These are phyloP conservation scores for Skeletonema grethae DNA, from an alignment of 108 stramenopile genomes.

Conservation along the genomic window DNA sequence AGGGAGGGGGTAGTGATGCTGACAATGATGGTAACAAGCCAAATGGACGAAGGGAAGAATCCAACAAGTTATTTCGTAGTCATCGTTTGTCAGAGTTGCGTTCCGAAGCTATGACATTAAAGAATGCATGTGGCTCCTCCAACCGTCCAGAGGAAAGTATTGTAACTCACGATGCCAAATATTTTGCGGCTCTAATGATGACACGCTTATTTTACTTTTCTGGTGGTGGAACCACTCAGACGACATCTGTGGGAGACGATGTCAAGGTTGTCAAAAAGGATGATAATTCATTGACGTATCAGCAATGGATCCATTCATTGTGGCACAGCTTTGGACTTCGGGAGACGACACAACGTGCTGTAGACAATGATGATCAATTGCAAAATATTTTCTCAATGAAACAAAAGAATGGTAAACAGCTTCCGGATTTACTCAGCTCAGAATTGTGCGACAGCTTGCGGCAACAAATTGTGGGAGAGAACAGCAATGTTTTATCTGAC, in stretches of 20 bases:
- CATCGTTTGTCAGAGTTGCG: slow-evolving; percentile 77
- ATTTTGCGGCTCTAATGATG: slow-evolving; percentile 48
- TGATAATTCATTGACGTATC: slow-evolving; percentile 18
- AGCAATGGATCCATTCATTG: slow-evolving; percentile 51
- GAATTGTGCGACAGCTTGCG: slow-evolving; percentile 18
- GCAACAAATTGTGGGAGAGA: slow-evolving; percentile 17
- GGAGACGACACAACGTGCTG: slow-evolving; percentile 26
- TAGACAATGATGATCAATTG: slow-evolving; percentile 14
- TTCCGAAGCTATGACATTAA: slow-evolving; percentile 55
- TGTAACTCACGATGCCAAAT: slow-evolving; percentile 12
- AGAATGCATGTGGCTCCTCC: background rate
- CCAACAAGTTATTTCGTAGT: slow-evolving; percentile 72
- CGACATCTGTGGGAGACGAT: slow-evolving; percentile 15
- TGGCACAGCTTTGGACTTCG: slow-evolving; percentile 76
- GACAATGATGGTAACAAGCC: slow-evolving; percentile 12
- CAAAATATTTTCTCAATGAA: background rate
- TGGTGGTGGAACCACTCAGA: slow-evolving; percentile 81
- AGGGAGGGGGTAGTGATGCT: slow-evolving; percentile 7
- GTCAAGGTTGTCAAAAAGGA: slow-evolving; percentile 9
- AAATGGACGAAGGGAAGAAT: slow-evolving; percentile 57
- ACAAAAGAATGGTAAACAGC: background rate
- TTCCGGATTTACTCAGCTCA: slow-evolving; percentile 12
- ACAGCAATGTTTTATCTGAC: slow-evolving; percentile 43
- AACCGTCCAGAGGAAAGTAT: slow-evolving; percentile 22
- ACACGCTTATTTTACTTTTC: slow-evolving; percentile 70